These are phyloP conservation scores for Talaromyces sp. DNA, from an alignment of 2,329 filamentous ascomycete genomes.

Conservation along the genomic window DNA sequence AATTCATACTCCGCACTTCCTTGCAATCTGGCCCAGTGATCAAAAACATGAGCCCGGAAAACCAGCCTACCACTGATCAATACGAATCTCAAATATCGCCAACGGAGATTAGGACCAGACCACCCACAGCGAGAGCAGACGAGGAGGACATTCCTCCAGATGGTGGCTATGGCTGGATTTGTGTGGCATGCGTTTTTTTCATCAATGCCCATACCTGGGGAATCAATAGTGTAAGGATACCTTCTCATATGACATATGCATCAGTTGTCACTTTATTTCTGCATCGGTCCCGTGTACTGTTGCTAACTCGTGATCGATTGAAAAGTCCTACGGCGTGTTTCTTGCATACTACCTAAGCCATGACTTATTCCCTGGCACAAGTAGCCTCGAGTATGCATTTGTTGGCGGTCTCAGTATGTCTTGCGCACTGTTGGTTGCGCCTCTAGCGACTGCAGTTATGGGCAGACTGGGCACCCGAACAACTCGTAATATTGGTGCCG, in stretches of 20 bases:
- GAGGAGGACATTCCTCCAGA: constrained; percentile 40
- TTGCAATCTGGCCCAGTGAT: background rate
- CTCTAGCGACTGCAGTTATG: constrained; percentile 55
- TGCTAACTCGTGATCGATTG: background rate
- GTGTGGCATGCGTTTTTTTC: constrained; percentile 54
- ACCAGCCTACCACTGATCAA: background rate
- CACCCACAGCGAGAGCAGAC: background rate
- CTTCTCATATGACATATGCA: background rate
- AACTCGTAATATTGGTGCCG: constrained; percentile 56
- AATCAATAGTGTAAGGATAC: constrained; percentile 59
- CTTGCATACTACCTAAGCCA: constrained; percentile 59
- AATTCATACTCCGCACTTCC: background rate
- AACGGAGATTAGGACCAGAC: too few relatives aligned
- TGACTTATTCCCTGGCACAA: constrained; percentile 56
- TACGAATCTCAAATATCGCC: background rate
- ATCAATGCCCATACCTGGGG: constrained; percentile 75
- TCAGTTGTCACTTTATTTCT: background rate
- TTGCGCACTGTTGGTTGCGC: constrained; percentile 57
- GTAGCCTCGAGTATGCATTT: constrained; percentile 58
- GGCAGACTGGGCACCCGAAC: constrained; percentile 54
- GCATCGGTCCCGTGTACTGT: too few relatives aligned
- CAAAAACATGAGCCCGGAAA: background rate
- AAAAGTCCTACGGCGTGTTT: constrained; percentile 56
- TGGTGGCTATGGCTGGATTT: constrained; percentile 63
- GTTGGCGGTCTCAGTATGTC: constrained; percentile 61